phyloP scores from a whole-genome alignment of 2,329 filamentous ascomycete species.

The Ustilaginoidea virens region DNA sequence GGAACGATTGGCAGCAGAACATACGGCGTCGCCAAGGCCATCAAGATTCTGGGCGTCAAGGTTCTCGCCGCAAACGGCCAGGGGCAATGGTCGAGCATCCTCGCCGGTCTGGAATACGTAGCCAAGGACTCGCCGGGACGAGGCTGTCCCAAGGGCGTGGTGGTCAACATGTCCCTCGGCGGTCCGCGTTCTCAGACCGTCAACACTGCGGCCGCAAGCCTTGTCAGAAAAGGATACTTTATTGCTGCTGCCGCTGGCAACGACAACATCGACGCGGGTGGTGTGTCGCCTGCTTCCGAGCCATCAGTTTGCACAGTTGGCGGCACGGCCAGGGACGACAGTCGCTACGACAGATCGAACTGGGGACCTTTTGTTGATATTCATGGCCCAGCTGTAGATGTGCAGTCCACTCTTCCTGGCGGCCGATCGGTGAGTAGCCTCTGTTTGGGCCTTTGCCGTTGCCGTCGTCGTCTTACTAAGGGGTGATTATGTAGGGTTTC shows the following conservation, averaged over 20 bases:
- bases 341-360: slow-evolving; percentile 27
- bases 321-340: slow-evolving; percentile 20
- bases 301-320: slow-evolving; percentile 29
- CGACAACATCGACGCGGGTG: slow-evolving; percentile 20
- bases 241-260: slow-evolving; percentile 38
- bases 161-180: slow-evolving; percentile 37
- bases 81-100: slow-evolving; percentile 20
- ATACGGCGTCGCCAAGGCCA: slow-evolving; percentile 24
- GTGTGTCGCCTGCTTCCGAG: slow-evolving; percentile 25
- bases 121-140: slow-evolving; percentile 15
- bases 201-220: slow-evolving; percentile 28
- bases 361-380: slow-evolving; percentile 28
- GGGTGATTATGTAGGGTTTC: slow-evolving; percentile 9
- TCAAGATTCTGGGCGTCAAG: slow-evolving; percentile 22
- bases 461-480: background rate
- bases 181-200: slow-evolving; percentile 23
- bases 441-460: background rate
- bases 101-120: slow-evolving; percentile 25
- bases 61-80: slow-evolving; percentile 18
- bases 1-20: slow-evolving; percentile 17
- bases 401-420: slow-evolving; percentile 28
- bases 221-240: slow-evolving; percentile 26
- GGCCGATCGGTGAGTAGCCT: slow-evolving; percentile 16
- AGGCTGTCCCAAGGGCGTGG: slow-evolving; percentile 22
- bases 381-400: slow-evolving; percentile 25